A percentile compares a stretch with the other conserved stretches of the same genome.
phyloP scores from a whole-genome alignment of 768 basidiomycete genomes.

The Mrakia frigida region DNA sequence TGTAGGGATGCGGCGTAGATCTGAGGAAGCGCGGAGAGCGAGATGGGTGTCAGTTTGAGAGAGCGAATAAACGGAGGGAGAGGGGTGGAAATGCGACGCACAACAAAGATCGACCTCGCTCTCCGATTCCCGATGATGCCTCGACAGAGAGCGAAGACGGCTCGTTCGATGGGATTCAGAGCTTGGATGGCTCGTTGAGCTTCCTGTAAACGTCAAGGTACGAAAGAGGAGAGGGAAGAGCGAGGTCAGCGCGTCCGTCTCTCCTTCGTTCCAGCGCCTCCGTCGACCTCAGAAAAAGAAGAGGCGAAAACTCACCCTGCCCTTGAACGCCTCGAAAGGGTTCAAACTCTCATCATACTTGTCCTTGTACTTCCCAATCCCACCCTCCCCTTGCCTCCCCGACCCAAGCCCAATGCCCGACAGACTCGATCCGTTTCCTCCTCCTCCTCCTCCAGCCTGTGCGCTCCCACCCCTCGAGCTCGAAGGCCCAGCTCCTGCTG shows the following conservation, averaged over 20 bases:
- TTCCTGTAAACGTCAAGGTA: slow-evolving; percentile 55
- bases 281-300: not conserved
- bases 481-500: slow-evolving; percentile 3
- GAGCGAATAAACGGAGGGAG: not conserved
- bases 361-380: slow-evolving; percentile 80
- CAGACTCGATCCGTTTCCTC: slow-evolving; percentile 13
- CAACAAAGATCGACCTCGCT: slow-evolving; percentile 80
- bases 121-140: slow-evolving; percentile 82
- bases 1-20: slow-evolving; percentile 76
- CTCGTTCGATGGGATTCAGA: slow-evolving; percentile 84
- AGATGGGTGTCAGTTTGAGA: not conserved
- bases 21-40: not conserved
- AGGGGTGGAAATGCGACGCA: not conserved
- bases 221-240: not conserved
- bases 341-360: slow-evolving; percentile 97
- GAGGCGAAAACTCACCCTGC: slow-evolving; percentile 60
- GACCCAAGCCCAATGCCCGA: not conserved
- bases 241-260: not conserved
- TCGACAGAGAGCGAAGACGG: slow-evolving; percentile 76
- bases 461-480: not conserved
- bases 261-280: not conserved
- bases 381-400: slow-evolving; percentile 49
- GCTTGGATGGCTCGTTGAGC: slow-evolving; percentile 87
- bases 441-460: not conserved
- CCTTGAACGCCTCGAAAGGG: slow-evolving; percentile 95